These are phyloP conservation scores for Begonia peltatifolia DNA, from an alignment of 306 rosid species.

Conservation along the genomic window DNA sequence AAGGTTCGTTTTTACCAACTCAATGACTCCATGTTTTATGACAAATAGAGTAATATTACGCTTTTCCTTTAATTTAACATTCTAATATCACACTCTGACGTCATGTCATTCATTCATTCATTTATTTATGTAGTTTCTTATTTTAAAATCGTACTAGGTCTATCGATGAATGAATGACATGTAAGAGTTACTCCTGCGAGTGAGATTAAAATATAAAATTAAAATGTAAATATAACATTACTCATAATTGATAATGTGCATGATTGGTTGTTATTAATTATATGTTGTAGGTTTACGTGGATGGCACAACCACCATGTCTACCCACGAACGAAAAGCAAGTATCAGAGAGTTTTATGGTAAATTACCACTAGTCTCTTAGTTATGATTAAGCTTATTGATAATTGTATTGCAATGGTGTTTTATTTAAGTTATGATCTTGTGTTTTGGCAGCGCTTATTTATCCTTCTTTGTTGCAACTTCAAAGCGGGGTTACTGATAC, in stretches of 20 bases:
- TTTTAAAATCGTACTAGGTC: no score
- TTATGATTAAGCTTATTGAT: neutral
- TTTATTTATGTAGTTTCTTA: no score
- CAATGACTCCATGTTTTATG: no score
- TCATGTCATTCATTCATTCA: no score
- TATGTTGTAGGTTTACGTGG: slow-evolving; percentile 69
- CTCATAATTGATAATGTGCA: no score
- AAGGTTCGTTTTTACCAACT: slow-evolving; percentile 32
- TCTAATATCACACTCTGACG: no score
- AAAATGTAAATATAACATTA: neutral
- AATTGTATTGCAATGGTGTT: neutral
- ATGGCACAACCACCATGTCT: slow-evolving; percentile 95
- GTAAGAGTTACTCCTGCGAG: no score
- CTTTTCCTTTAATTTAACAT: no score
- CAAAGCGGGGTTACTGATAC: slow-evolving; percentile 68
- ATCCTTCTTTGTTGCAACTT: slow-evolving; percentile 87
- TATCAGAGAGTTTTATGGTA: slow-evolving; percentile 93
- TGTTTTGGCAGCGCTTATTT: slow-evolving; percentile 57
- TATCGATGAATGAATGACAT: no score
- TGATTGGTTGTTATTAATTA: neutral
- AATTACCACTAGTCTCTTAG: neutral
- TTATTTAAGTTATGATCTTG: slow-evolving; percentile 16
- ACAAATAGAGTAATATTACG: no score
- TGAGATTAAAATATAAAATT: no score
- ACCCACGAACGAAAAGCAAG: slow-evolving; percentile 91